Conservation (phyloP, 352 stramenopile genomes). For the Blastocystis sp. region DNA sequence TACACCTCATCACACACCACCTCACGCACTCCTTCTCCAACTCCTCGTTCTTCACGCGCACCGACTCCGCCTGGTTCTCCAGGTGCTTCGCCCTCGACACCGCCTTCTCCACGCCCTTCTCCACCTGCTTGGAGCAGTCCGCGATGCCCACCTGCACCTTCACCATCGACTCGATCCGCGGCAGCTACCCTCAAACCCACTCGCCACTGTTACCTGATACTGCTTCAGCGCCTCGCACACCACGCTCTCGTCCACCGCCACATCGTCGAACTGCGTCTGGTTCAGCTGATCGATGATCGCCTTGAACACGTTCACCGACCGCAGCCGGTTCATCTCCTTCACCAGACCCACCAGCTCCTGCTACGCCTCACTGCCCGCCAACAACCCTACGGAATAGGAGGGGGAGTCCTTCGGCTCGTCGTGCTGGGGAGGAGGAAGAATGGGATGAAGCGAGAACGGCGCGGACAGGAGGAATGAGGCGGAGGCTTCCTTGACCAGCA, state of each 20-base stretch:
- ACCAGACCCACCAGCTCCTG: not conserved
- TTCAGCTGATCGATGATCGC: slow-evolving; percentile 16
- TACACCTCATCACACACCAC: not conserved
- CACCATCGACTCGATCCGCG: not conserved
- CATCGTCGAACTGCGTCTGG: not conserved
- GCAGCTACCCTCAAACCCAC: not conserved
- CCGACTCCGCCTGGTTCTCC: not conserved
- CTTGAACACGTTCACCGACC: not conserved
- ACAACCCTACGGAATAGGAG: not conserved
- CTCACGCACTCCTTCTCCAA: not conserved
- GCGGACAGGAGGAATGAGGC: not conserved
- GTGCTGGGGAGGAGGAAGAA: not conserved
- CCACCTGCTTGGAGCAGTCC: not conserved
- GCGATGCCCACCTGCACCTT: not conserved
- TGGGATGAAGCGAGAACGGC: not conserved
- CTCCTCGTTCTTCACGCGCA: not conserved
- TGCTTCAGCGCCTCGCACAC: not conserved
- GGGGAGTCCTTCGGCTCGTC: not conserved
- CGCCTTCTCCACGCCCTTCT: not conserved
- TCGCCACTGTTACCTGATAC: not conserved
- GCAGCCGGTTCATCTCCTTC: not conserved
- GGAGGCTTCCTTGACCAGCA: not conserved
- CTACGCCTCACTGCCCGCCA: not conserved
- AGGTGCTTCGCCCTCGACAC: not conserved
- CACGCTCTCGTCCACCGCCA: not conserved